phyloP scores from a whole-genome alignment of 2,329 filamentous ascomycete species.

The Claviceps pazoutovae region DNA sequence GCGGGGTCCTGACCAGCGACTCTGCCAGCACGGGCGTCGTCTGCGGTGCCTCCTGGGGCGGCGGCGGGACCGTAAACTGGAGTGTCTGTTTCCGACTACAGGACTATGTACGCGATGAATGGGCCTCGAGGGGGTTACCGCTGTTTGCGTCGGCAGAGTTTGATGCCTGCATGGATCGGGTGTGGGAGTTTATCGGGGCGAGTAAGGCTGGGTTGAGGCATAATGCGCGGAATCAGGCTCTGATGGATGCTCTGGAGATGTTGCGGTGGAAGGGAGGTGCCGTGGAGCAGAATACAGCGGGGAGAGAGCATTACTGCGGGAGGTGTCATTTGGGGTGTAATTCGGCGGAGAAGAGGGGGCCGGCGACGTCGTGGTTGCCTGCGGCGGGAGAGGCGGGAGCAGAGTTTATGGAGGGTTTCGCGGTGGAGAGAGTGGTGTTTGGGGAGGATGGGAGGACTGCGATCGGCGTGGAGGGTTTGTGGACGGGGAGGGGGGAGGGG shows the following conservation, averaged over 20 bases:
- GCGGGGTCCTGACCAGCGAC: slow-evolving; percentile 41
- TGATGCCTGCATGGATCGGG: slow-evolving; percentile 64
- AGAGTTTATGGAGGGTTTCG: slow-evolving; percentile 70
- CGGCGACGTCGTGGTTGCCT: slow-evolving; percentile 61
- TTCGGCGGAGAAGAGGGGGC: slow-evolving; percentile 63
- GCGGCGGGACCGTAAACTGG: slow-evolving; percentile 85
- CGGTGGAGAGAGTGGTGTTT: slow-evolving; percentile 58
- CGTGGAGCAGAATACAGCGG: slow-evolving; percentile 69
- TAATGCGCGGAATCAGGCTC: slow-evolving; percentile 53
- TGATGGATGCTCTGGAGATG: slow-evolving; percentile 63
- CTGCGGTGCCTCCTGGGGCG: slow-evolving; percentile 65
- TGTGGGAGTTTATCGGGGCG: slow-evolving; percentile 69
- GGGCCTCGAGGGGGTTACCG: slow-evolving; percentile 54
- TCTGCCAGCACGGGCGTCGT: slow-evolving; percentile 46
- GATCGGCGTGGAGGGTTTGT: slow-evolving; percentile 57
- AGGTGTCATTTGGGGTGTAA: slow-evolving; percentile 48
- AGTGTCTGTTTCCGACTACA: slow-evolving; percentile 53
- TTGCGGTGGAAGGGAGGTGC: slow-evolving; percentile 56
- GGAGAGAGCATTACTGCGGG: slow-evolving; percentile 61
- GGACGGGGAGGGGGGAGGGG: slow-evolving; percentile 55
- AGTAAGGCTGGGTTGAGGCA: slow-evolving; percentile 51
- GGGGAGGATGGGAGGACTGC: slow-evolving; percentile 43
- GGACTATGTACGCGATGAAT: slow-evolving; percentile 64
- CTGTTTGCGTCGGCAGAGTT: slow-evolving; percentile 64
- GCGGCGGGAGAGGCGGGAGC: slow-evolving; percentile 68